phyloP scores from a whole-genome alignment of 148 eudicot species.

The Vaccinium vitisidaea region DNA sequence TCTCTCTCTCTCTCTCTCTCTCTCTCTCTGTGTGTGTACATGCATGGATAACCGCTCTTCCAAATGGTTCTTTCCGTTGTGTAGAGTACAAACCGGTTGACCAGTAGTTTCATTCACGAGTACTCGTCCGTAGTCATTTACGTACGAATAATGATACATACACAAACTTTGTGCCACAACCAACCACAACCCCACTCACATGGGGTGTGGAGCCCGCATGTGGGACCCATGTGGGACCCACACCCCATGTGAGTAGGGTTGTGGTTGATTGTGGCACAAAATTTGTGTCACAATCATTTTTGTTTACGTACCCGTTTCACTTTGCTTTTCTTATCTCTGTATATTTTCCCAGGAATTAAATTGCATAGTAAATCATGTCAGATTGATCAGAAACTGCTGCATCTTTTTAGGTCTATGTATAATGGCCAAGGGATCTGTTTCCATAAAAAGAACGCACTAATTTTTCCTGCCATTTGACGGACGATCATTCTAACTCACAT shows the following conservation, averaged over 20 bases:
- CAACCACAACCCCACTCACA: no score
- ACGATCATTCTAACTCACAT: no score
- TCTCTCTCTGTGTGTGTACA: background rate
- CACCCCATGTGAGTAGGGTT: no score
- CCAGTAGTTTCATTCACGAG: background rate
- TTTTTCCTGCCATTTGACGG: no score
- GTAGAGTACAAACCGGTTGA: background rate
- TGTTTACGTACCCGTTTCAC: no score
- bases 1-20: background rate
- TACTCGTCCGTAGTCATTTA: no score
- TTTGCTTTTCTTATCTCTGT: background rate
- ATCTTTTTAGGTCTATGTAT: background rate
- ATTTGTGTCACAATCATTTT: no score
- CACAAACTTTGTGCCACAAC: no score
- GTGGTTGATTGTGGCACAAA: no score
- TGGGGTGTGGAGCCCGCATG: no score
- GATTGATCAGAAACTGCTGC: background rate
- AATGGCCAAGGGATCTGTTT: background rate
- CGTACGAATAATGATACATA: no score
- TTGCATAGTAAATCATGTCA: background rate
- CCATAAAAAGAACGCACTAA: background rate
- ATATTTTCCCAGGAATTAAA: background rate
- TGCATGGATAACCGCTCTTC: slow-evolving; percentile 14
- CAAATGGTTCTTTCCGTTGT: background rate
- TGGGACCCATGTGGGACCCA: no score